Conservation (phyloP, 2,329 filamentous ascomycete species). For the Fusarium sp. region DNA sequence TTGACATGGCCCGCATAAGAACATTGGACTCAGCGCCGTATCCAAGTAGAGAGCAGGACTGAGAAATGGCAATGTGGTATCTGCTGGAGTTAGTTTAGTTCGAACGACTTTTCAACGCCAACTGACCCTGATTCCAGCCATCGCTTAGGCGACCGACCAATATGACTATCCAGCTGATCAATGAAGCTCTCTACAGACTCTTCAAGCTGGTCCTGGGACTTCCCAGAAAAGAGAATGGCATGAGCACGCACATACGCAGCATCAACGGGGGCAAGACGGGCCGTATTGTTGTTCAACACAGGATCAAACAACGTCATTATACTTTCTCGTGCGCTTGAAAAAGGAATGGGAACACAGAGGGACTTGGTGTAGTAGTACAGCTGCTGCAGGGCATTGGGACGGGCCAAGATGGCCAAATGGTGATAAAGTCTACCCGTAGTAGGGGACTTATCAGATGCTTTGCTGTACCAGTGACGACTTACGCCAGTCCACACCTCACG, state of each 20-base stretch:
- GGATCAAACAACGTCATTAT: constrained; percentile 76
- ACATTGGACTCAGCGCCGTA: constrained; percentile 55
- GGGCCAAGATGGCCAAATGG: constrained; percentile 81
- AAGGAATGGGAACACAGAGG: constrained; percentile 73
- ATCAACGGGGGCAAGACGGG: constrained; percentile 57
- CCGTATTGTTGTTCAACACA: constrained; percentile 53
- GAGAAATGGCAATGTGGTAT: constrained; percentile 47
- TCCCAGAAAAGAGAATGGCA: constrained; percentile 68
- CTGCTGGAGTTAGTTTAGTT: constrained; percentile 27
- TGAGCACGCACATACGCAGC: constrained; percentile 70
- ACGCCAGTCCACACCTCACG: constrained; percentile 85
- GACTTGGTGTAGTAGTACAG: constrained; percentile 77
- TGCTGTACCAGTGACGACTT: constrained; percentile 83
- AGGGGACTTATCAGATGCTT: constrained; percentile 80
- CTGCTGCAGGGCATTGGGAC: constrained; percentile 75
- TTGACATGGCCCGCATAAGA: constrained; percentile 53
- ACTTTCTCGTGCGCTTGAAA: constrained; percentile 72
- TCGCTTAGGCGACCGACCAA: constrained; percentile 58
- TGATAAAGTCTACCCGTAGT: constrained; percentile 84
- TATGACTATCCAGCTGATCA: constrained; percentile 63
- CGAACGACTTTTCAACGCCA: rapidly evolving
- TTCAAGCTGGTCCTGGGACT: constrained; percentile 57
- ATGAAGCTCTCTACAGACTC: constrained; percentile 60
- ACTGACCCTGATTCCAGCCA: constrained; percentile 61
- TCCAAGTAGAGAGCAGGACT: constrained; percentile 46